phyloP scores from a whole-genome alignment of 2,329 filamentous ascomycete genomes.

The Meredithiella fracta region DNA sequence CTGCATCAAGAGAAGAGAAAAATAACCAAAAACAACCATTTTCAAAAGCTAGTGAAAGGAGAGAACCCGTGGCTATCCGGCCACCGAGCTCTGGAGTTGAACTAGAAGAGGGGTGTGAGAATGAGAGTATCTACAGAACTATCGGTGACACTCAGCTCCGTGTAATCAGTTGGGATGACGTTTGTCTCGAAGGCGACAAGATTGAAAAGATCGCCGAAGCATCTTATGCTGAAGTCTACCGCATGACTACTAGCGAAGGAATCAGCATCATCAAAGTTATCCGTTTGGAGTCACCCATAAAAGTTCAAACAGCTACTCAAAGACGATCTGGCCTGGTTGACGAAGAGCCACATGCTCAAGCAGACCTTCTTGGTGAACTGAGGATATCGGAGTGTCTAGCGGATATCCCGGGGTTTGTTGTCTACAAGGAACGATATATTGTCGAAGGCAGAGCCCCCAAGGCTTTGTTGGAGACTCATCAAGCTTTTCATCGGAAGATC shows the following conservation, averaged over 20 bases:
- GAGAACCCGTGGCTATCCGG: no score
- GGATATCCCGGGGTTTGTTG: conserved; percentile 47
- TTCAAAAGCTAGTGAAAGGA: not conserved
- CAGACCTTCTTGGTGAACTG: conserved; percentile 41
- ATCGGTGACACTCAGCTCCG: conserved; percentile 21
- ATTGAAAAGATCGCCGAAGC: conserved; percentile 51
- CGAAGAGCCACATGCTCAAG: conserved; percentile 39
- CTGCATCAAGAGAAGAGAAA: not conserved
- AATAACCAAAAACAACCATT: not conserved
- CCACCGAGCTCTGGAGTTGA: not conserved
- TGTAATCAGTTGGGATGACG: conserved; percentile 38
- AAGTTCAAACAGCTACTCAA: conserved; percentile 40
- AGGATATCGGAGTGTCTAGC: conserved; percentile 47
- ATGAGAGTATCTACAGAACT: conserved; percentile 10
- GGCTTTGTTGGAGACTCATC: conserved; percentile 42
- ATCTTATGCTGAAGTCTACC: conserved; percentile 50
- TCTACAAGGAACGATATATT: conserved; percentile 48
- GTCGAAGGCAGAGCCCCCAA: conserved; percentile 39
- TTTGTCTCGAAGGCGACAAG: conserved; percentile 35
- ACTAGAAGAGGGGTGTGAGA: not conserved
- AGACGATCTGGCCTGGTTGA: conserved; percentile 37
- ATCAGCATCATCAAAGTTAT: conserved; percentile 51
- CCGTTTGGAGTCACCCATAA: conserved; percentile 41
- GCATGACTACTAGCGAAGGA: conserved; percentile 40
- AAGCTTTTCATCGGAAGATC: conserved; percentile 36